Evolutionary conservation across 2,329 filamentous ascomycete genomes (phyloP).

Genomic region (Aspergillus phoenicis): DNA sequence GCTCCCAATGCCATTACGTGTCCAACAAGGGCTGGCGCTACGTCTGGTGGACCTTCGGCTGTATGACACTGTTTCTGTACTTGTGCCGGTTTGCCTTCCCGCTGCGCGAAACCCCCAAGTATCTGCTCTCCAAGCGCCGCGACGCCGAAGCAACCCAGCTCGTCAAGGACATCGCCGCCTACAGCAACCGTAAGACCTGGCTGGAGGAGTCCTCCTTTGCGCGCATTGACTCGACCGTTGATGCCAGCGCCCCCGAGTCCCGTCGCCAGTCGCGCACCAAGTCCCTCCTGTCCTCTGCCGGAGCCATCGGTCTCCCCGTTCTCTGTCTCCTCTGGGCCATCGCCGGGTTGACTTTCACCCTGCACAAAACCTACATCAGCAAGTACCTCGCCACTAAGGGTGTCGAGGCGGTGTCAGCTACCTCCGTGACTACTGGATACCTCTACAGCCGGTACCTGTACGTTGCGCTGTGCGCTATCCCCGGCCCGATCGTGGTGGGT

Average conservation of each 20-base stretch:
- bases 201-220: slow-evolving; percentile 22
- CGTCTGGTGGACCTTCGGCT: slow-evolving; percentile 27
- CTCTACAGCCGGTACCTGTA: slow-evolving; percentile 24
- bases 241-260: slow-evolving; percentile 7
- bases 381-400: slow-evolving; percentile 17
- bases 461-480: slow-evolving; percentile 20
- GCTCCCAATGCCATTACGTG: slow-evolving; percentile 23
- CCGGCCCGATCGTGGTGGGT: slow-evolving; percentile 19
- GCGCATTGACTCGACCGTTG: slow-evolving; percentile 22
- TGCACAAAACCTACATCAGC: slow-evolving; percentile 23
- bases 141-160: slow-evolving; percentile 24
- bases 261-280: not conserved
- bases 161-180: slow-evolving; percentile 23
- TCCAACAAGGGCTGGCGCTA: slow-evolving; percentile 29
- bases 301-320: not conserved
- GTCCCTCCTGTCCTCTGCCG: slow-evolving; percentile 10
- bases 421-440: slow-evolving; percentile 15
- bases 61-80: slow-evolving; percentile 24
- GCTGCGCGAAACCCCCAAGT: slow-evolving; percentile 24
- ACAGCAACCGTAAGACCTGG: slow-evolving; percentile 22
- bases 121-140: slow-evolving; percentile 19
- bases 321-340: slow-evolving; percentile 20
- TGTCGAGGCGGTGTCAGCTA: slow-evolving; percentile 14
- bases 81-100: slow-evolving; percentile 22
- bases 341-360: slow-evolving; percentile 21